A percentile compares a stretch with the other conserved stretches of the same genome.
phyloP scores from a whole-genome alignment of 495 filamentous ascomycete species.

The Aspergillus ostianus region DNA sequence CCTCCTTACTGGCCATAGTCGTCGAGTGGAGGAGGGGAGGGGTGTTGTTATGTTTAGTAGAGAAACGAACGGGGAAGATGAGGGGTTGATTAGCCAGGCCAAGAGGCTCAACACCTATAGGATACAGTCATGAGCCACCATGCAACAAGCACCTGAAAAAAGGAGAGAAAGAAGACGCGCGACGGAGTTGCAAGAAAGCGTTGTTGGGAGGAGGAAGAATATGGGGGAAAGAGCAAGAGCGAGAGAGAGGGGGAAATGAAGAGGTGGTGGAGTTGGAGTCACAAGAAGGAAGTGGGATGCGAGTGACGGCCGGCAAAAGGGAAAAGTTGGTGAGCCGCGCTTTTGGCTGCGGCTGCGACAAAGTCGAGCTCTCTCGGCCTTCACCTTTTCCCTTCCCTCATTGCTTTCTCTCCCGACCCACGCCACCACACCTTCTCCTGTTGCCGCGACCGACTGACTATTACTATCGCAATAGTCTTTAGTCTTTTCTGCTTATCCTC shows the following conservation, averaged over 20 bases:
- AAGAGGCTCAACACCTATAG: conserved; percentile 26
- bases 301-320: conserved; percentile 26
- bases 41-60: conserved; percentile 18
- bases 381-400: conserved; percentile 7
- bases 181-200: no score
- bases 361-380: conserved; percentile 13
- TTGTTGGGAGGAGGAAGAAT: not conserved
- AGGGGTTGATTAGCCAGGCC: conserved; percentile 29
- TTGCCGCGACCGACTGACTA: not conserved
- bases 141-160: conserved; percentile 17
- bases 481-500: conserved; percentile 1
- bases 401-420: not conserved
- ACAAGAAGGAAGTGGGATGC: conserved; percentile 40
- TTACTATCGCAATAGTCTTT: not conserved
- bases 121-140: conserved; percentile 26
- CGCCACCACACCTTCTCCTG: conserved; percentile 8
- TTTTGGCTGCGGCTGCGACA: not conserved
- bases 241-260: conserved; percentile 19
- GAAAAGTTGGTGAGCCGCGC: conserved; percentile 20
- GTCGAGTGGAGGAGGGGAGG: conserved; percentile 15
- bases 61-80: conserved; percentile 17
- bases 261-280: conserved; percentile 2
- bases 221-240: conserved; percentile 13
- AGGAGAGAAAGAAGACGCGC: conserved; percentile 1
- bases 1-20: conserved; percentile 68